Evolutionary conservation across 805 yeast genomes (phyloP).

Genomic region (Groenewaldozyma salmanticensis): DNA sequence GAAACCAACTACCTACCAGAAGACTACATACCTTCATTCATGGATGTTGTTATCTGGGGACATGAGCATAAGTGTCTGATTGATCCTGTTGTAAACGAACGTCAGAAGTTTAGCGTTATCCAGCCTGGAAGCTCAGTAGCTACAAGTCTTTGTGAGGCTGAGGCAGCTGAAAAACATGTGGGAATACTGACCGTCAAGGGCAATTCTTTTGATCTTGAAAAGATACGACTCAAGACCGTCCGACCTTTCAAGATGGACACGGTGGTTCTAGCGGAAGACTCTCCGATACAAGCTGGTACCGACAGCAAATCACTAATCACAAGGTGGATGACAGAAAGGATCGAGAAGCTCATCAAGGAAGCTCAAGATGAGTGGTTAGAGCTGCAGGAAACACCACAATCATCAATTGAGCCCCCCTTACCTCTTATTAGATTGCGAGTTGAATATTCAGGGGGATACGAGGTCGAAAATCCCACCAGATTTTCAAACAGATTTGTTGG

Average conservation of each 20-base stretch:
- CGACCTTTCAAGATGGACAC: slow-evolving; percentile 77
- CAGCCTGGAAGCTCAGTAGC: slow-evolving; percentile 95
- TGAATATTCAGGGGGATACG: slow-evolving; percentile 84
- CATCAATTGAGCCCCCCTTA: slow-evolving; percentile 39
- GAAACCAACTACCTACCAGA: slow-evolving; percentile 81
- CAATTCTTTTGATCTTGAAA: slow-evolving; percentile 44
- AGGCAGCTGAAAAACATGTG: slow-evolving; percentile 62
- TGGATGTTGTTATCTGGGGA: slow-evolving; percentile 90
- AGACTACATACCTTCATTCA: slow-evolving; percentile 64
- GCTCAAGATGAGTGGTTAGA: slow-evolving; percentile 45
- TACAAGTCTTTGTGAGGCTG: slow-evolving; percentile 81
- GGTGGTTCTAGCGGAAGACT: slow-evolving; percentile 41
- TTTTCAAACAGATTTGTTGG: slow-evolving; percentile 89
- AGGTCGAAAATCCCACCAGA: slow-evolving; percentile 82
- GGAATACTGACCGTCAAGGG: slow-evolving; percentile 62
- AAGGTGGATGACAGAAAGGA: slow-evolving; percentile 48
- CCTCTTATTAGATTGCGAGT: slow-evolving; percentile 79
- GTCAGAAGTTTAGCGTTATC: slow-evolving; percentile 61
- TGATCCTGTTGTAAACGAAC: slow-evolving; percentile 43
- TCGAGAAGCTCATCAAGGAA: slow-evolving; percentile 53
- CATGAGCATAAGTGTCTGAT: slow-evolving; percentile 95
- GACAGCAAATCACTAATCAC: slow-evolving; percentile 53
- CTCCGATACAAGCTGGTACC: slow-evolving; percentile 46
- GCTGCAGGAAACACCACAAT: slow-evolving; percentile 17
- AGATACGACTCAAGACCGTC: slow-evolving; percentile 56